A percentile compares a stretch with the other conserved stretches of the same genome.
Conservation (phyloP, 495 filamentous ascomycete genomes). For the Lindgomyces ingoldianus region DNA sequence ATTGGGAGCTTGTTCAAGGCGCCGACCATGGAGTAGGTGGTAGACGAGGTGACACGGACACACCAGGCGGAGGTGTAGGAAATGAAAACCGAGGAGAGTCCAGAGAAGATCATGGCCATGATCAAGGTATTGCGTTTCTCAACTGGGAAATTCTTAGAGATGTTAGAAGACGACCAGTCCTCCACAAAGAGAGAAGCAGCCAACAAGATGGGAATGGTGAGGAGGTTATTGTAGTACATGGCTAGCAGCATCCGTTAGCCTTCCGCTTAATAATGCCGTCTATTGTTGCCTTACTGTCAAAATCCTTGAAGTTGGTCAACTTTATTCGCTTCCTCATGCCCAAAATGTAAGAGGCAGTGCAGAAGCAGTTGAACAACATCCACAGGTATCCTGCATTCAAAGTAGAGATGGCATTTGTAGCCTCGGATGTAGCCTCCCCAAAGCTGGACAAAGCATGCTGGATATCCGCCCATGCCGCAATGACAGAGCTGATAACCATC, state of each 20-base stretch:
- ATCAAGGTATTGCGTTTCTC: constrained; percentile 70
- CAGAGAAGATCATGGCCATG: constrained; percentile 90
- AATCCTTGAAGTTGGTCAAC: constrained; percentile 99
- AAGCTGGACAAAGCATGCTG: constrained; percentile 73
- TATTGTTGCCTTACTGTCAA: constrained; percentile 85
- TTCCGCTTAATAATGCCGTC: too few relatives aligned
- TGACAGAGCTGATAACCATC: constrained; percentile 93
- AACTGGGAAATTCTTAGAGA: constrained; percentile 82
- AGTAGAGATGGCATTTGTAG: constrained; percentile 76
- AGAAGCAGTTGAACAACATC: constrained; percentile 98
- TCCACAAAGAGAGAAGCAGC: constrained; percentile 80
- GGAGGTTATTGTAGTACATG: constrained; percentile 99
- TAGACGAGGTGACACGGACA: constrained; percentile 92
- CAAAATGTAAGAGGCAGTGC: constrained; percentile 85
- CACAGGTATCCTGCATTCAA: constrained; percentile 95
- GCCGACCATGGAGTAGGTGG: constrained; percentile 98
- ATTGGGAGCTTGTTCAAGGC: constrained; percentile 97
- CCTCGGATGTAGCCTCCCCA: constrained; percentile 53
- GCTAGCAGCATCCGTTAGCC: too few relatives aligned
- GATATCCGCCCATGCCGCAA: constrained; percentile 98
- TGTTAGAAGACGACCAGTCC: constrained; percentile 86
- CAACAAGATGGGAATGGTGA: constrained; percentile 91
- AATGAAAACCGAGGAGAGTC: constrained; percentile 92
- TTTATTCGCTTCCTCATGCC: constrained; percentile 98
- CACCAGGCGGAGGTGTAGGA: constrained; percentile 99